phyloP scores from a whole-genome alignment of 2,329 filamentous ascomycete species.

The Alternaria dauci region DNA sequence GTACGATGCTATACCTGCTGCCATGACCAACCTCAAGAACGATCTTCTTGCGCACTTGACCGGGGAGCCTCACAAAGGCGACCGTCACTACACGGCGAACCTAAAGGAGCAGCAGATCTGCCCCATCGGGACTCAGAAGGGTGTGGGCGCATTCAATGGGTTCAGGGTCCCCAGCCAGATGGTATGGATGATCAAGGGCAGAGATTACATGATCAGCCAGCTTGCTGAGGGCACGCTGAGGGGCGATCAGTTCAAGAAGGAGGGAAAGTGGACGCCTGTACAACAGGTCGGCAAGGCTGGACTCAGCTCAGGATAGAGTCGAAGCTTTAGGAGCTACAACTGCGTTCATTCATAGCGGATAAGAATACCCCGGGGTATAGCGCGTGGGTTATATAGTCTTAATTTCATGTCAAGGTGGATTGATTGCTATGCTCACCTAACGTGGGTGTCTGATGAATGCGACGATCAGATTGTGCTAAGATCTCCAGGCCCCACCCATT shows the following conservation, averaged over 20 bases:
- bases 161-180: slow-evolving; percentile 51
- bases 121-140: slow-evolving; percentile 50
- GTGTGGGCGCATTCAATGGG: slow-evolving; percentile 50
- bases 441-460: not conserved
- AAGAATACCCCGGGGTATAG: slow-evolving; percentile 4
- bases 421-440: not conserved
- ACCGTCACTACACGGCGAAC: slow-evolving; percentile 45
- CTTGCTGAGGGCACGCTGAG: slow-evolving; percentile 38
- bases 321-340: not conserved
- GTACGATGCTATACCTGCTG: slow-evolving; percentile 52
- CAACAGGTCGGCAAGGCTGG: slow-evolving; percentile 33
- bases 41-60: slow-evolving; percentile 53
- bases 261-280: slow-evolving; percentile 46
- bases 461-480: slow-evolving; percentile 1
- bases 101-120: slow-evolving; percentile 47
- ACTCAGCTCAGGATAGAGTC: slow-evolving; percentile 26
- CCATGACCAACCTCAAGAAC: slow-evolving; percentile 57
- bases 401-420: not conserved
- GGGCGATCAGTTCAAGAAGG: slow-evolving; percentile 47
- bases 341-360: slow-evolving; percentile 3
- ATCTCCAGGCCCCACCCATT: slow-evolving; percentile 19
- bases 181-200: slow-evolving; percentile 56
- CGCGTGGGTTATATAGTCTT: not conserved
- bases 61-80: slow-evolving; percentile 36
- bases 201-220: slow-evolving; percentile 51